A percentile compares a stretch with the other conserved stretches of the same genome.
Conservation (phyloP, 352 stramenopile genomes). For the Phytopythium cucurbitacearum region DNA sequence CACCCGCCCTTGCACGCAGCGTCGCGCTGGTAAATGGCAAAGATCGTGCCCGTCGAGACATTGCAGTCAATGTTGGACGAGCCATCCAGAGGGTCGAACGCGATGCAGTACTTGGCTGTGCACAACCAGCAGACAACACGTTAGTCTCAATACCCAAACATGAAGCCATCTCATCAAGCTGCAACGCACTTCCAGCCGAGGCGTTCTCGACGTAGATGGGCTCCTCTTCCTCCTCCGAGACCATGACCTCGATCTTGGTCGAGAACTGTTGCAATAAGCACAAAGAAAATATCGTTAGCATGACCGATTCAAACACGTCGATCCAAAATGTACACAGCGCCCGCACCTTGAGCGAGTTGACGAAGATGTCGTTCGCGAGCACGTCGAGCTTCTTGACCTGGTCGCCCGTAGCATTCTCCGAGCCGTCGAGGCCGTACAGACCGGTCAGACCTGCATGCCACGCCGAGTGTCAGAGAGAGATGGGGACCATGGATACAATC, state of each 20-base stretch:
- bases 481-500: background rate
- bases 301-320: conserved; percentile 7
- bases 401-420: conserved; percentile 96
- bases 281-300: background rate
- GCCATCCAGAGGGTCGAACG: conserved; percentile 98
- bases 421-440: conserved; percentile 95
- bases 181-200: conserved; percentile 29
- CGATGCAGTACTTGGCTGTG: conserved; percentile 95
- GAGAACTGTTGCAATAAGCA: conserved; percentile 65
- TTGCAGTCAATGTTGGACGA: conserved; percentile 99
- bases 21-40: conserved; percentile 95
- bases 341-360: conserved; percentile 90
- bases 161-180: background rate
- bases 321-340: background rate
- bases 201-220: conserved; percentile 91
- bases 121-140: conserved; percentile 4
- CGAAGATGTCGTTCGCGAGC: conserved; percentile 98
- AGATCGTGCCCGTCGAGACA: conserved; percentile 98
- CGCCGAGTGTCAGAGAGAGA: too few species aligned
- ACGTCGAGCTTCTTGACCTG: conserved; percentile 99
- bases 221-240: conserved; percentile 98
- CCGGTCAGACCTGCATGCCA: conserved; percentile 42
- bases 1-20: conserved; percentile 36
- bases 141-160: background rate
- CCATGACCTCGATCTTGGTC: conserved; percentile 96